Evolutionary conservation across 192 early-diverging fungal species (phyloP).

Genomic region (Entomortierella parvispora): DNA sequence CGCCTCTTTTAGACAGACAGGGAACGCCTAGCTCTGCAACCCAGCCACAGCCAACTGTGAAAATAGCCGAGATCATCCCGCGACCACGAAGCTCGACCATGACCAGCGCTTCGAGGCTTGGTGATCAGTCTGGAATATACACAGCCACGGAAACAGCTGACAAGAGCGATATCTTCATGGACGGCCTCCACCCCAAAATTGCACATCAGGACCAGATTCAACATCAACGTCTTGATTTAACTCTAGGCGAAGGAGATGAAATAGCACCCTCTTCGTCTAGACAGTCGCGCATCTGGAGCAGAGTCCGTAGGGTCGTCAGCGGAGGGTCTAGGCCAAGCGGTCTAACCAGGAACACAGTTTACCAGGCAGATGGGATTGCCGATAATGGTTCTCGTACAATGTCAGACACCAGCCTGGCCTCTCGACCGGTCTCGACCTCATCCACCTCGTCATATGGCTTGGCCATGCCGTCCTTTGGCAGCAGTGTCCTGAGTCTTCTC

Average conservation of each 20-base stretch:
- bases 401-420: constrained; percentile 26
- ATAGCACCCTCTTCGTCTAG: neutral
- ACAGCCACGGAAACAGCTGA: too few relatives aligned
- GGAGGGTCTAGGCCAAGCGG: constrained; percentile 9
- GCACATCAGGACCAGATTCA: too few relatives aligned
- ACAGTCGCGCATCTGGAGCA: constrained; percentile 31
- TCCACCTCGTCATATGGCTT: constrained; percentile 15
- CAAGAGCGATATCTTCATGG: neutral
- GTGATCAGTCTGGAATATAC: too few relatives aligned
- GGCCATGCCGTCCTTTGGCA: constrained; percentile 44
- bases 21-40: too few relatives aligned
- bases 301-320: constrained; percentile 26
- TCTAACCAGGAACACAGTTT: constrained; percentile 17
- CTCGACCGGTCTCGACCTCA: constrained; percentile 15
- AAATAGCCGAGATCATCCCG: too few relatives aligned
- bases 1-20: too few relatives aligned
- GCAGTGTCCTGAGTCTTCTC: constrained; percentile 39
- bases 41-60: too few relatives aligned
- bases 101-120: too few relatives aligned
- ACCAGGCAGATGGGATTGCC: constrained; percentile 14
- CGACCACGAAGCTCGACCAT: too few relatives aligned
- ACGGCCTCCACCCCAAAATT: neutral
- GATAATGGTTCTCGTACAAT: constrained; percentile 7
- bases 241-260: neutral
- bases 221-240: neutral